Evolutionary conservation across 139 green algal genomes (phyloP).

Genomic region (Zygnema cylindricum): DNA sequence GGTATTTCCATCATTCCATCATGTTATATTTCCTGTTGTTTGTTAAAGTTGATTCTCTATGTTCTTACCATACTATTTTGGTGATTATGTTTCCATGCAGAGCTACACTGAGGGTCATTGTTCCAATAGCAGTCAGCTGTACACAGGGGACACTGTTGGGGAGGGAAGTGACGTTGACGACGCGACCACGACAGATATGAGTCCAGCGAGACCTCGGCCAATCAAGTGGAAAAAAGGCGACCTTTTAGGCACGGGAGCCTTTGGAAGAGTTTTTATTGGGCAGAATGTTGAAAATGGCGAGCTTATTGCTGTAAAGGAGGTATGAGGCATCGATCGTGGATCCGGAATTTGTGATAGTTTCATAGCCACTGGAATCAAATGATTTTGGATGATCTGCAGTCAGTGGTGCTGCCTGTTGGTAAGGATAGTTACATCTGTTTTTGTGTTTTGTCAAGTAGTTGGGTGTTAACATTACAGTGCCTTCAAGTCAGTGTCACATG

Average conservation of each 20-base stretch:
- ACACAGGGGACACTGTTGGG: neutral
- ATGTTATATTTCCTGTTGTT: neutral
- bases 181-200: neutral
- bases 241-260: slow-evolving; percentile 89
- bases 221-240: slow-evolving; percentile 82
- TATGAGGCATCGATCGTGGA: slow-evolving; percentile 50
- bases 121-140: neutral
- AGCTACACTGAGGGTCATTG: neutral
- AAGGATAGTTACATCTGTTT: too few species aligned
- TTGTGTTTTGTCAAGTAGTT: too few species aligned
- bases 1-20: neutral
- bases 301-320: slow-evolving; percentile 96
- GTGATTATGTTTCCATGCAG: neutral
- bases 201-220: slow-evolving; percentile 5
- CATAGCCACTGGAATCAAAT: too few species aligned
- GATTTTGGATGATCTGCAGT: too few species aligned
- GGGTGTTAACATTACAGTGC: too few species aligned
- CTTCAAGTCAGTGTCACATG: too few species aligned
- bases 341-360: too few species aligned
- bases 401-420: too few species aligned
- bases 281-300: slow-evolving; percentile 90
- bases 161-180: neutral
- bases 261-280: slow-evolving; percentile 86
- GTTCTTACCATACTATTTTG: too few species aligned
- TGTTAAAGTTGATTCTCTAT: neutral